Base-by-base conservation (phyloP, 495 filamentous ascomycete species). In the Xylaria telfairii region DNA sequence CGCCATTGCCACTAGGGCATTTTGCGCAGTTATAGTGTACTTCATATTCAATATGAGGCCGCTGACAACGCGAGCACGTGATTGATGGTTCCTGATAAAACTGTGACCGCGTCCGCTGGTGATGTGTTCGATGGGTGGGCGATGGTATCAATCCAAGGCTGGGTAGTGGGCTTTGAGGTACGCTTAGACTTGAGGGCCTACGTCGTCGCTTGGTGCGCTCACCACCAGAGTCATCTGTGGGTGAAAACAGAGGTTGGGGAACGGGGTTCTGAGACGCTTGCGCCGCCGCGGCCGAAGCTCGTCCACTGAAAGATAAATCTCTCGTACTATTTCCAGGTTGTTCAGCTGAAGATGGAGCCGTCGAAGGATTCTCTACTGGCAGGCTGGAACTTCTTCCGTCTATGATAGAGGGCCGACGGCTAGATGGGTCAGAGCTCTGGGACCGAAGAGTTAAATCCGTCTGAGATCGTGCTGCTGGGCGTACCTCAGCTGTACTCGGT, bases 1-100 rank as follows among this genome's bases (percentile, higher is more conserved):
- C 80, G 2, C 92, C 93, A n/a, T 84, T 76, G 2, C 92, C 93
- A n/a, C 84, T 76, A 47, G 86, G 83, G 79, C 94, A 97, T 53
- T 82, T 80, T 8, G 80, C 73, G 80, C 94, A 97, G 77, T 90
- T 89, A 79, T 92, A 93, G 78, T 97, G 93, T 0, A 96, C 82
- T 2, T 91, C 87, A 73, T 97, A 93, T 76, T 96, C 89, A 68
- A 97, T 93, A 67, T 92, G 84, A 3, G 79, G 39, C 69, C 84
- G 89, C 21, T 81, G 78, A 76, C 94, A 97, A 37, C 87, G 79
- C 32, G 89, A 85, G 76, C 94, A 97, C 37, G 83, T 85, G 65
- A 97, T 87, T 0, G 86, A 86, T 3, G 94, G 93, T 72, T 96
- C 93, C 4, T 81, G 69, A 73, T 87, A 94, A 1, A 86, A 83